Conservation (phyloP, 768 basidiomycete genomes). For the Suillus luteus region DNA sequence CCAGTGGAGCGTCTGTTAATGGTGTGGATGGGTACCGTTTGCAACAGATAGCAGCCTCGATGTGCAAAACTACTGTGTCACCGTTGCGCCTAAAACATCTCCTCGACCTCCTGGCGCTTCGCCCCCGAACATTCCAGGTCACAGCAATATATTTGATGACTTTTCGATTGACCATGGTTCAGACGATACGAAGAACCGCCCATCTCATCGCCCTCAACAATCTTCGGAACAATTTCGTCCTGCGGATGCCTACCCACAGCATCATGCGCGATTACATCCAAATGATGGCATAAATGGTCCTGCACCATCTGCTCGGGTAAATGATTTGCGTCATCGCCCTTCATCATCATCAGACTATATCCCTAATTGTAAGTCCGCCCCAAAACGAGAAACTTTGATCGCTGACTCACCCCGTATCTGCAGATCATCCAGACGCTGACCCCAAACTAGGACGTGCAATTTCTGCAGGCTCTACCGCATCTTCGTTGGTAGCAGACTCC, state of each 20-base stretch:
- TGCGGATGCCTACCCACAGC: slow-evolving; percentile 20
- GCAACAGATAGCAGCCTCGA: slow-evolving; percentile 17
- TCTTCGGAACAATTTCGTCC: slow-evolving; percentile 22
- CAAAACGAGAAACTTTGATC: slow-evolving; percentile 9
- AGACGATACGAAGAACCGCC: slow-evolving; percentile 16
- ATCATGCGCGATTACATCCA: slow-evolving; percentile 17
- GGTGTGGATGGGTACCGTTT: slow-evolving; percentile 13
- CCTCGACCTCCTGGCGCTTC: slow-evolving; percentile 32
- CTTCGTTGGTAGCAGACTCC: slow-evolving; percentile 27
- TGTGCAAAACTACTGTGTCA: slow-evolving; percentile 14
- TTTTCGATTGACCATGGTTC: background rate
- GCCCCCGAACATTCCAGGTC: slow-evolving; percentile 30
- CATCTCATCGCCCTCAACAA: slow-evolving; percentile 24
- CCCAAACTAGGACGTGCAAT: slow-evolving; percentile 27
- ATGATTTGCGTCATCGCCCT: slow-evolving; percentile 22
- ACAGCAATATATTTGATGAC: slow-evolving; percentile 24
- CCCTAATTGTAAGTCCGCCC: slow-evolving; percentile 23
- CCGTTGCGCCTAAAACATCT: slow-evolving; percentile 23
- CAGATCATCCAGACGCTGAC: slow-evolving; percentile 20
- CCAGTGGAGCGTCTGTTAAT: slow-evolving; percentile 15
- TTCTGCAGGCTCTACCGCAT: slow-evolving; percentile 31
- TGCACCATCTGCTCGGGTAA: slow-evolving; percentile 20
- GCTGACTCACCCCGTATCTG: background rate
- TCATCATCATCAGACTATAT: slow-evolving; percentile 25
- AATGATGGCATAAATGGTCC: slow-evolving; percentile 16